A percentile compares a stretch with the other conserved stretches of the same genome.
Conservation (phyloP, 1,284 basidiomycete species). For the Amylostereum areolatum region DNA sequence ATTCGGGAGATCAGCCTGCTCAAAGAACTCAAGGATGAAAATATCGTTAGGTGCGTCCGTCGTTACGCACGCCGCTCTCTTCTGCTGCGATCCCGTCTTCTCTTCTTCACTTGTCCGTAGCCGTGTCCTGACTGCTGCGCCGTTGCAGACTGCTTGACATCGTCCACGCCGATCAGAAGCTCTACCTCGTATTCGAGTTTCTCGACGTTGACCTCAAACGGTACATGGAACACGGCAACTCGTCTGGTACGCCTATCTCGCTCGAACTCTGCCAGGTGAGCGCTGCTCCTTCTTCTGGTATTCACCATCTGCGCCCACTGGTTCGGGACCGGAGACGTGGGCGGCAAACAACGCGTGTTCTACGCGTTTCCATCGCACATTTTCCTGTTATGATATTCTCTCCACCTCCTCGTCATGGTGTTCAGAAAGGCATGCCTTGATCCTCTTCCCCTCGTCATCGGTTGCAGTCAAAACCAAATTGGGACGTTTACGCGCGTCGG, state of each 20-base stretch:
- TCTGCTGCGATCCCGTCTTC: too few relatives aligned
- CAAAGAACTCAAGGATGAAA: slow-evolving; percentile 94
- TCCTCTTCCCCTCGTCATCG: too few relatives aligned
- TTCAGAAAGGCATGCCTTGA: too few relatives aligned
- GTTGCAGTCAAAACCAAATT: too few relatives aligned
- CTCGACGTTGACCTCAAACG: slow-evolving; percentile 92
- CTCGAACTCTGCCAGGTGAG: slow-evolving; percentile 82
- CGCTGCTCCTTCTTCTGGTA: slow-evolving; percentile 3
- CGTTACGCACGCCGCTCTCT: too few relatives aligned
- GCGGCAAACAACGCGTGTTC: slow-evolving; percentile 11
- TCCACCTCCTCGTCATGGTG: too few relatives aligned
- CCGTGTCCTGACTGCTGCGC: background rate
- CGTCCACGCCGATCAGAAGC: slow-evolving; percentile 93
- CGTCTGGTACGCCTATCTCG: slow-evolving; percentile 63
- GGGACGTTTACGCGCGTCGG: background rate
- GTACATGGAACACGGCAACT: slow-evolving; percentile 89
- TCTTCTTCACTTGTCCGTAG: too few relatives aligned
- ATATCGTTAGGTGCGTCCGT: slow-evolving; percentile 77
- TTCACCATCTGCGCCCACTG: background rate
- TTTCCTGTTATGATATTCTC: background rate
- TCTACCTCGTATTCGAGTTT: slow-evolving; percentile 97
- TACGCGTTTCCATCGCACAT: slow-evolving; percentile 9
- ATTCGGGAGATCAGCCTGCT: slow-evolving; percentile 96
- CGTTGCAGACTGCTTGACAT: slow-evolving; percentile 87
- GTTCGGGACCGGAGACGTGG: background rate